Base-by-base conservation (phyloP, 2,329 filamentous ascomycete species). In the Cladophialophora chaetospira region DNA sequence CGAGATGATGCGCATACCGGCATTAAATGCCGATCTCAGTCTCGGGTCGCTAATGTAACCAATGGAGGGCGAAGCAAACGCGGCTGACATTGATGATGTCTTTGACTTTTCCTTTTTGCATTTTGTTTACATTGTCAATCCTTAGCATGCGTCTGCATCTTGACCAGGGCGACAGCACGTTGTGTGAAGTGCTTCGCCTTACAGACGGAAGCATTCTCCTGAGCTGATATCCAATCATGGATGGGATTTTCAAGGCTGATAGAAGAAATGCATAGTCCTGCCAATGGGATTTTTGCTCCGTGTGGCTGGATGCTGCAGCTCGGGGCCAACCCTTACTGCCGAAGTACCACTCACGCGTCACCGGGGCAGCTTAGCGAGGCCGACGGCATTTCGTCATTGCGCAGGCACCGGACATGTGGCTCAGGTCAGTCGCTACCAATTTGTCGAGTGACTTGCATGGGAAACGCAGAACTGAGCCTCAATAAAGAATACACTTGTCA, bases 201-300 rank as follows among this genome's bases (percentile, higher is more conserved):
- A n/a, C n/a, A n/a, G n/a, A n/a, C n/a, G n/a, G n/a, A n/a, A n/a
- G n/a, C n/a, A n/a, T n/a, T n/a, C n/a, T n/a, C n/a, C n/a, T n/a
- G n/a, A n/a, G n/a, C n/a, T n/a, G n/a, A n/a, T n/a, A n/a, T n/a
- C n/a, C n/a, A 3, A 9, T 11, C 36, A 3, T 21, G 42, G 15
- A 53, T 53, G 40, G 49, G 28, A 19, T 44, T 19, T 43, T 5
- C 38, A 23, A 29, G 36, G 38, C 28, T 53, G 17, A 36, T n/a
- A 15, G 3, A 35, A 53, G 17, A 53, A 53, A 23, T 43, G 40
- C 38, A 44, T 44, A 10, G 21, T 53, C 29, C 26, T 53, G 19
- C 38, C 26, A 25, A 53, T 53, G 50, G 50, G 40, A 45, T 33
- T 53, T 45, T 28, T n/a, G n/a, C 13, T 26, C 38, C 50, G 17